A percentile compares a stretch with the other conserved stretches of the same genome.
Conservation (phyloP, 768 basidiomycete species). For the Amanita polypyramis region DNA sequence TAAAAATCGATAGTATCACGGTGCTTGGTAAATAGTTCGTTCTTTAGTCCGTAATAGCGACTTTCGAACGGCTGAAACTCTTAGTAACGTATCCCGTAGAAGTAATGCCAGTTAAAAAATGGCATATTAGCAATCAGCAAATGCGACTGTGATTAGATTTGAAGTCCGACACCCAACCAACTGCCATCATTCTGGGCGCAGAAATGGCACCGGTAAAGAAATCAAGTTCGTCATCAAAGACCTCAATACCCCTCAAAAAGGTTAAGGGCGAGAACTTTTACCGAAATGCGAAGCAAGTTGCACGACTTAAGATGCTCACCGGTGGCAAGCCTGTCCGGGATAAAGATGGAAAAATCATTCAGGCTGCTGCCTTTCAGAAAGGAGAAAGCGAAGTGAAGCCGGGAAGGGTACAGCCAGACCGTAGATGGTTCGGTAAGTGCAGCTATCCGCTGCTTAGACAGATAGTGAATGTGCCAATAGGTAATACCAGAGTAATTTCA, state of each 20-base stretch:
- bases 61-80: no score
- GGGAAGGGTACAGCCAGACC: conserved; percentile 89
- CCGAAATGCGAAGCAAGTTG: conserved; percentile 85
- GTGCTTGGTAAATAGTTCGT: no score
- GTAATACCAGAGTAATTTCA: conserved; percentile 97
- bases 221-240: conserved; percentile 24
- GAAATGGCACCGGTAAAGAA: conserved; percentile 34
- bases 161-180: no score
- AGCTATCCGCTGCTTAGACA: conserved; percentile 4
- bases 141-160: no score
- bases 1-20: no score
- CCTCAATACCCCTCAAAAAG: conserved; percentile 48
- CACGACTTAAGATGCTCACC: conserved; percentile 82
- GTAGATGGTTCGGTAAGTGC: conserved; percentile 90
- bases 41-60: no score
- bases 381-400: conserved; percentile 86
- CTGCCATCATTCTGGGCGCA: neutral
- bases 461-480: conserved; percentile 25
- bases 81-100: no score
- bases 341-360: conserved; percentile 82
- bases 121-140: no score
- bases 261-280: conserved; percentile 98
- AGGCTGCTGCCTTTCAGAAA: conserved; percentile 94
- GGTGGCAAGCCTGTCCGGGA: conserved; percentile 89
- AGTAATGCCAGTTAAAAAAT: no score